Conservation (phyloP, 2,329 filamentous ascomycete genomes). For the Cercospora sesami region DNA sequence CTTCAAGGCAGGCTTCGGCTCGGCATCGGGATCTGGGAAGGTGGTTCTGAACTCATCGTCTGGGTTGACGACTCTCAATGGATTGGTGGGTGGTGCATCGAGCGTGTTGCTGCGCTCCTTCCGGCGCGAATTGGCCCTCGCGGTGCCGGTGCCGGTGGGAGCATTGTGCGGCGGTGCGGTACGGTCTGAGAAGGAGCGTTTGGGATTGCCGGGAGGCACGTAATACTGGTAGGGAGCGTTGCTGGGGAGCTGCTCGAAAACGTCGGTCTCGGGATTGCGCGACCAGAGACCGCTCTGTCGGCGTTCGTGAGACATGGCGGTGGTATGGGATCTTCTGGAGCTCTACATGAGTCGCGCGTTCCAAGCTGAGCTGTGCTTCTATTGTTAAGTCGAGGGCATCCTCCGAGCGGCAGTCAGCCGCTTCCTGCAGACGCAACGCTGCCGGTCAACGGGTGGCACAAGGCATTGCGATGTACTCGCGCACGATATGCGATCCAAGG, state of each 20-base stretch:
- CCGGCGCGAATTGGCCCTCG: constrained; percentile 16
- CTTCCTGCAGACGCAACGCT: not conserved
- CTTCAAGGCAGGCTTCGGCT: constrained; percentile 24
- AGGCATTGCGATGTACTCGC: not conserved
- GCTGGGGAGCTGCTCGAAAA: constrained; percentile 28
- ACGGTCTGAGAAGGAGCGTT: constrained; percentile 36
- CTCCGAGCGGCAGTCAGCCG: not conserved
- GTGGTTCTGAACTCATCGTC: constrained; percentile 14
- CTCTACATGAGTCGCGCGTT: constrained; percentile 2
- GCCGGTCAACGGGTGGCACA: not conserved
- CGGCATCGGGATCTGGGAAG: constrained; percentile 15
- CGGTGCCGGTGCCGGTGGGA: constrained; percentile 20
- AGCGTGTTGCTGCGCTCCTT: constrained; percentile 21
- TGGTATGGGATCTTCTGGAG: not conserved
- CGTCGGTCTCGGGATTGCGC: constrained; percentile 29
- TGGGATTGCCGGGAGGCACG: constrained; percentile 30
- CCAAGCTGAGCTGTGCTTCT: not conserved
- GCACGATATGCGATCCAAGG: not conserved
- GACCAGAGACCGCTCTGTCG: constrained; percentile 37
- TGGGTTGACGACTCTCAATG: constrained; percentile 9
- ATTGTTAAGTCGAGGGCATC: not conserved
- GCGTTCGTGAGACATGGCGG: constrained; percentile 28
- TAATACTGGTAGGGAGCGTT: constrained; percentile 37
- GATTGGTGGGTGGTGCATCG: constrained; percentile 2
- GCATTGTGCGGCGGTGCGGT: constrained; percentile 17